Conservation (phyloP, 805 yeast species). For the Saccharomyces mikatae region DNA sequence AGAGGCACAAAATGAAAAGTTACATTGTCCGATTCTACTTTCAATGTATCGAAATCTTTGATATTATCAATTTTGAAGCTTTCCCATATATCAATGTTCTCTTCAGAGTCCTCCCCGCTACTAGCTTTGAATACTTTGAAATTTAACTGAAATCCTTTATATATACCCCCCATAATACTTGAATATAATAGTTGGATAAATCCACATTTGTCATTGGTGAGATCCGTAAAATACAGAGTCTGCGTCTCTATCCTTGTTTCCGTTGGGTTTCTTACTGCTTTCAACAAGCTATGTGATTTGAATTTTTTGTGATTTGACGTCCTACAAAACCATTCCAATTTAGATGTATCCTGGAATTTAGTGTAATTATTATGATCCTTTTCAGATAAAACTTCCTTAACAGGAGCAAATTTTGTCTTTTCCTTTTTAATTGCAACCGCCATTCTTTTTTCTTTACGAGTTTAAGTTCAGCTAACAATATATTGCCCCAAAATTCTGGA, state of each 20-base stretch:
- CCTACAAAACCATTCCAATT: neutral
- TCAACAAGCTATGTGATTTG: neutral
- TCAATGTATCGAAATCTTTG: constrained; percentile 13
- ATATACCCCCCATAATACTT: constrained; percentile 41
- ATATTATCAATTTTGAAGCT: constrained; percentile 34
- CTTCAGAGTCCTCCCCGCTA: constrained; percentile 16
- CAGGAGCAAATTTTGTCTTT: constrained; percentile 10
- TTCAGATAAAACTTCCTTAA: constrained; percentile 7
- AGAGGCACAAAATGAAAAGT: constrained; percentile 11
- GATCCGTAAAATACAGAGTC: constrained; percentile 47
- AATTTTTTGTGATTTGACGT: neutral
- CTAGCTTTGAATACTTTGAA: constrained; percentile 33
- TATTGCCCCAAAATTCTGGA: neutral
- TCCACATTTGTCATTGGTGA: constrained; percentile 36
- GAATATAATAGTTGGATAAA: constrained; percentile 49
- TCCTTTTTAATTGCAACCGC: constrained; percentile 2
- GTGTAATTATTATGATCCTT: neutral
- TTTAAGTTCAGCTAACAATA: neutral
- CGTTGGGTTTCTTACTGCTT: neutral
- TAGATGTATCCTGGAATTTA: neutral
- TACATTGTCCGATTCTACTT: constrained; percentile 12
- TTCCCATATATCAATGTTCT: constrained; percentile 37
- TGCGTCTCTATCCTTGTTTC: constrained; percentile 45
- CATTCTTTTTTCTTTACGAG: neutral
- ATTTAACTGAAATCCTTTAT: constrained; percentile 47